Conservation (phyloP, 495 filamentous ascomycete genomes). For the Penicillium cataractarum region DNA sequence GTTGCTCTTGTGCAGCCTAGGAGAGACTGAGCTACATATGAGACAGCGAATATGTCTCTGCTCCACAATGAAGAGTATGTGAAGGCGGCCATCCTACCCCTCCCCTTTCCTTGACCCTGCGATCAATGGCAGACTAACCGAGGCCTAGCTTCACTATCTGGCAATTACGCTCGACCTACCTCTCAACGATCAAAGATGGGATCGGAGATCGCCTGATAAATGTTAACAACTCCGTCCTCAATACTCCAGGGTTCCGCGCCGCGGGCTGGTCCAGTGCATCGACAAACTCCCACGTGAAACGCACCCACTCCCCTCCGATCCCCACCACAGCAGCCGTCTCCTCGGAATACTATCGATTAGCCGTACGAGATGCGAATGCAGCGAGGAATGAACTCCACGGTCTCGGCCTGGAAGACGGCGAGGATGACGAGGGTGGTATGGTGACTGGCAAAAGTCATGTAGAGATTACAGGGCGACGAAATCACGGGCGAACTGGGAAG, state of each 20-base stretch:
- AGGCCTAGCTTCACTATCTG: slow-evolving; percentile 81
- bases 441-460: slow-evolving; percentile 75
- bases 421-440: slow-evolving; percentile 81
- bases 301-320: slow-evolving; percentile 95
- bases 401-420: slow-evolving; percentile 64
- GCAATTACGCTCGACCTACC: slow-evolving; percentile 88
- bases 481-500: slow-evolving; percentile 53
- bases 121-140: slow-evolving; percentile 24
- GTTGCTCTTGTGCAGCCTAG: neutral
- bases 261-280: slow-evolving; percentile 87
- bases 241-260: slow-evolving; percentile 91
- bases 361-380: slow-evolving; percentile 37
- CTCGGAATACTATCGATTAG: slow-evolving; percentile 77
- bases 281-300: slow-evolving; percentile 62
- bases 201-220: slow-evolving; percentile 95
- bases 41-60: slow-evolving; percentile 71
- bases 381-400: slow-evolving; percentile 34
- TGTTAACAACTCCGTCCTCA: slow-evolving; percentile 86
- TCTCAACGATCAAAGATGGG: slow-evolving; percentile 88
- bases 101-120: slow-evolving; percentile 1
- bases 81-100: slow-evolving; percentile 1
- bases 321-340: slow-evolving; percentile 72
- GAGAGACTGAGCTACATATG: neutral
- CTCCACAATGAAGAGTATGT: slow-evolving; percentile 96
- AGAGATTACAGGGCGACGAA: slow-evolving; percentile 71